Percentiles rank a stretch among this genome's conserved stretches.
These are phyloP conservation scores for Isatis lusitanica DNA, from an alignment of 441 rosid genomes.

Conservation along the genomic window DNA sequence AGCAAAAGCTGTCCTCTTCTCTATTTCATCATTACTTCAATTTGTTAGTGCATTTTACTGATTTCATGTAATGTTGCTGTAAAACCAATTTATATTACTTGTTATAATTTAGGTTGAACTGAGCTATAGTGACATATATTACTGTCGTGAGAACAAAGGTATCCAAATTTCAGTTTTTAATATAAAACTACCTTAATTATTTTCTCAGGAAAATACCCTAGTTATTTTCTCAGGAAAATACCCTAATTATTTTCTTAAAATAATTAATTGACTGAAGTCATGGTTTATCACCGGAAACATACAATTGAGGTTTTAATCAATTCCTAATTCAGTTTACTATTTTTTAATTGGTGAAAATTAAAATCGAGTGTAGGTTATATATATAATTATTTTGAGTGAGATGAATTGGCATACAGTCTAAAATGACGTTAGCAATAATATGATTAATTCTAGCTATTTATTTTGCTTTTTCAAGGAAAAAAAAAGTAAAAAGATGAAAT, in stretches of 20 bases:
- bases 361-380: not conserved
- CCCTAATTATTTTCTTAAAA: not conserved
- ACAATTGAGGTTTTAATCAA: not conserved
- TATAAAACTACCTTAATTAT: not conserved
- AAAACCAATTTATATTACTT: not conserved
- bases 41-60: not conserved
- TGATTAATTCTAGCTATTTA: not conserved
- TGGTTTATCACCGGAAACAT: not conserved
- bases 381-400: not conserved
- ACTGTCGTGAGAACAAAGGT: not conserved
- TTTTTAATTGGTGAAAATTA: not conserved
- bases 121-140: not conserved
- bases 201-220: not conserved
- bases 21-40: constrained; percentile 32
- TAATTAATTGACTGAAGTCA: not conserved
- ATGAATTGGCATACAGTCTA: not conserved
- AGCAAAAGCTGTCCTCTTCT: constrained; percentile 50
- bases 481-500: not conserved
- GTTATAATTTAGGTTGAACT: not conserved
- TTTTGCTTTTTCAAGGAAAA: not conserved
- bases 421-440: not conserved
- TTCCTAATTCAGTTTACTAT: not conserved
- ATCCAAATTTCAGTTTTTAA: not conserved
- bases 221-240: not conserved
- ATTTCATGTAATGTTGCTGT: not conserved